Conservation (phyloP, 2,329 filamentous ascomycete genomes). For the Ciborinia camelliae region DNA sequence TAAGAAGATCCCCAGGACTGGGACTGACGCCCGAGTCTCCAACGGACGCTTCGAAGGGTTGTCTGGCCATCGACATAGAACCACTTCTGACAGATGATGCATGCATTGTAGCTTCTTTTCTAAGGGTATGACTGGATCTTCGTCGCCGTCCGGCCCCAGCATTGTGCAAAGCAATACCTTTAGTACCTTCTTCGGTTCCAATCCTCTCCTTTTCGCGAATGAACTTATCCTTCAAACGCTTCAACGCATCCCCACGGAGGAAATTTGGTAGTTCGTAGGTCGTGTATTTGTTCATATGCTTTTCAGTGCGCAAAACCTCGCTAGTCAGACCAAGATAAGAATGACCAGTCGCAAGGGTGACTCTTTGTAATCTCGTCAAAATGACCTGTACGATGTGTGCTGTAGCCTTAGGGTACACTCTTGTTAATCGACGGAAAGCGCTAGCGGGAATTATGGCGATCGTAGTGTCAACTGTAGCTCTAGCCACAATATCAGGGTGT, state of each 20-base stretch:
- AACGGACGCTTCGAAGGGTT: constrained; percentile 35
- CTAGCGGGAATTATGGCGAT: constrained; percentile 98
- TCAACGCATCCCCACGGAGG: constrained; percentile 76
- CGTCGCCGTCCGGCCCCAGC: constrained; percentile 61
- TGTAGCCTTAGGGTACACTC: constrained; percentile 92
- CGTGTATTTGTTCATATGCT: constrained; percentile 90
- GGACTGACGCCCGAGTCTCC: constrained; percentile 44
- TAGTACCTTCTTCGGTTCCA: constrained; percentile 75
- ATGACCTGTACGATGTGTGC: constrained; percentile 98
- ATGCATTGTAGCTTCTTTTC: constrained; percentile 76
- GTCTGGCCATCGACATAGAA: constrained; percentile 21
- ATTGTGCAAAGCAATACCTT: constrained; percentile 95
- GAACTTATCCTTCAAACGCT: constrained; percentile 91
- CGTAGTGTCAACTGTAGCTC: constrained; percentile 92
- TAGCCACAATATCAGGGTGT: constrained; percentile 95
- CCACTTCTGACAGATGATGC: constrained; percentile 41
- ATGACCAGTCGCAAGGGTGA: constrained; percentile 91
- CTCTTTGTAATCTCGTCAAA: constrained; percentile 85
- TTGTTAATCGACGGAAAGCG: constrained; percentile 87
- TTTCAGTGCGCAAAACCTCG: constrained; percentile 89
- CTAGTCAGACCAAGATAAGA: constrained; percentile 88
- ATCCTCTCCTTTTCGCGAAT: constrained; percentile 77
- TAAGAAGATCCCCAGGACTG: constrained; percentile 74
- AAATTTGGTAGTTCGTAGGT: constrained; percentile 89
- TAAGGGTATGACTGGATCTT: constrained; percentile 68